phyloP scores from a whole-genome alignment of 163 green algal species.

The Scenedesmus sp. region DNA sequence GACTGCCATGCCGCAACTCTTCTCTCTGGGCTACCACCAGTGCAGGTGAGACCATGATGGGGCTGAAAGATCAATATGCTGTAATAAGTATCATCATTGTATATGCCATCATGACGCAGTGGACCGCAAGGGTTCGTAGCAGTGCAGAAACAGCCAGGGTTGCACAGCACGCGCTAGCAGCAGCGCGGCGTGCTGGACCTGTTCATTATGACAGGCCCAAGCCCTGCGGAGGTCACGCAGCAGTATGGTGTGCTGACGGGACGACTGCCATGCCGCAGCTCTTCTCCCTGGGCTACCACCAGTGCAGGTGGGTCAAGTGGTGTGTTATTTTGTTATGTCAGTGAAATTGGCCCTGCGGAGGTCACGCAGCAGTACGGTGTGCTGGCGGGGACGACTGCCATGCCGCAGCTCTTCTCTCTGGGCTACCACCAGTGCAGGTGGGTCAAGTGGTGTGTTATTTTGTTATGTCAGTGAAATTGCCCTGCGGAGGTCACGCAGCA shows the following conservation, averaged over 20 bases:
- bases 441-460: too few species aligned
- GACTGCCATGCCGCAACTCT: slow-evolving; percentile 94
- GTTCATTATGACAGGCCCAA: background rate
- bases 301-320: background rate
- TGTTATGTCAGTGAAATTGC: too few species aligned
- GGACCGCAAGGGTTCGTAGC: too few species aligned
- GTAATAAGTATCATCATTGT: too few species aligned
- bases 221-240: background rate
- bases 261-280: slow-evolving; percentile 94
- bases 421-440: slow-evolving; percentile 3
- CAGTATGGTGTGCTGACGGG: slow-evolving; percentile 75
- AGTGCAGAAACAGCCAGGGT: too few species aligned
- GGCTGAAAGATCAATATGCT: too few species aligned
- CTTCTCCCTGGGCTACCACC: slow-evolving; percentile 69
- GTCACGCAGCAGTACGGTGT: slow-evolving; percentile 78
- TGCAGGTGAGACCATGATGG: background rate
- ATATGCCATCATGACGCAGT: too few species aligned
- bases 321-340: background rate
- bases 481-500: too few species aligned
- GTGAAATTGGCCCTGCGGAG: too few species aligned
- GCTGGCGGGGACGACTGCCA: slow-evolving; percentile 85
- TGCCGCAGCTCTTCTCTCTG: slow-evolving; percentile 93
- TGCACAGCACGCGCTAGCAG: background rate
- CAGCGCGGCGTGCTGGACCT: background rate
- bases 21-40: slow-evolving; percentile 66